Evolutionary conservation across 2,329 filamentous ascomycete species (phyloP).

Genomic region (Ophiostoma sp.): DNA sequence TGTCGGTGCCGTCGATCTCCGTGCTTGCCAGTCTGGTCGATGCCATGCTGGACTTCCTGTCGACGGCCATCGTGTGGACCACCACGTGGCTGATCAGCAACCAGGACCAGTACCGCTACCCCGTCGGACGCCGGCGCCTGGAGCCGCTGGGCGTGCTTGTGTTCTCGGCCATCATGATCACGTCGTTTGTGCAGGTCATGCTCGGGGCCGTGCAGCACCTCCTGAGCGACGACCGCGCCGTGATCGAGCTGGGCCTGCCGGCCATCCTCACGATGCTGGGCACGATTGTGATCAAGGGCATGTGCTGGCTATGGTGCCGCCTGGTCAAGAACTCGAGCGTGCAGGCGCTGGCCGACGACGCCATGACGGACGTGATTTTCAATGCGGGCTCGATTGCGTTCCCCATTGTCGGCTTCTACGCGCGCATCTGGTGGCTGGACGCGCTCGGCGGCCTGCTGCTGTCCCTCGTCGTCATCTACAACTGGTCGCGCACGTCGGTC

Average conservation of each 20-base stretch:
- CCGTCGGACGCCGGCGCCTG: slow-evolving; percentile 67
- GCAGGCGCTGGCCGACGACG: slow-evolving; percentile 57
- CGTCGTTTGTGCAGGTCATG: slow-evolving; percentile 72
- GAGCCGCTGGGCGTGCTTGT: slow-evolving; percentile 76
- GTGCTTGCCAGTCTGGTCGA: slow-evolving; percentile 76
- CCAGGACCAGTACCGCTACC: slow-evolving; percentile 69
- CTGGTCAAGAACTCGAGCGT: slow-evolving; percentile 81
- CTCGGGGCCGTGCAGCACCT: slow-evolving; percentile 64
- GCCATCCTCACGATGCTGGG: slow-evolving; percentile 74
- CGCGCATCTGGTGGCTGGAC: slow-evolving; percentile 78
- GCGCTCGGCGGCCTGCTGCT: slow-evolving; percentile 71
- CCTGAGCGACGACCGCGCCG: slow-evolving; percentile 52
- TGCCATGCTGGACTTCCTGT: slow-evolving; percentile 72
- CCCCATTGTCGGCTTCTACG: slow-evolving; percentile 70
- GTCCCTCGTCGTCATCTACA: slow-evolving; percentile 72
- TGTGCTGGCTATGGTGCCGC: slow-evolving; percentile 83
- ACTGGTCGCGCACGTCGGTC: slow-evolving; percentile 68
- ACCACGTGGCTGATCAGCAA: slow-evolving; percentile 69
- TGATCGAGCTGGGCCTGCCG: slow-evolving; percentile 67
- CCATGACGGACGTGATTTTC: slow-evolving; percentile 65
- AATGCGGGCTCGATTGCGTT: slow-evolving; percentile 86
- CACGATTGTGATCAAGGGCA: slow-evolving; percentile 75
- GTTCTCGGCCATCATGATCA: slow-evolving; percentile 82
- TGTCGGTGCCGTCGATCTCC: slow-evolving; percentile 74
- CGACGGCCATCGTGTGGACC: slow-evolving; percentile 73